Base-by-base conservation (phyloP, 768 basidiomycete genomes). In the Mycena capillaripes region DNA sequence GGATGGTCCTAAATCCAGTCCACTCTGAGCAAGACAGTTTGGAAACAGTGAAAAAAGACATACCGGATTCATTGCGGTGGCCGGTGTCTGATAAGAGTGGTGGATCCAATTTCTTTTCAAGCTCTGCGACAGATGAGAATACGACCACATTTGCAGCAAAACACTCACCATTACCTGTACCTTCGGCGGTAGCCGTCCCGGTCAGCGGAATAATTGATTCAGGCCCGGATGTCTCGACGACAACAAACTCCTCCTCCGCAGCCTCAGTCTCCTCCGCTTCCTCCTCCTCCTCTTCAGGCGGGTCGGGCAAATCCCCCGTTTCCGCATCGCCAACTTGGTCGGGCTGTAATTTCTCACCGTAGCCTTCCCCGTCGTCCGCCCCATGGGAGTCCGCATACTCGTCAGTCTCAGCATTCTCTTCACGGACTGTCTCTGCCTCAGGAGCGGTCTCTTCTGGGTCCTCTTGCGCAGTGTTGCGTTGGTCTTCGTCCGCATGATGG, bases 161-260 rank as follows among this genome's bases (percentile, higher is more conserved):
- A 17, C 32, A 68, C 72, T 48, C 40, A 66, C 72, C 72, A 62
- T 73, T 73, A 73, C 72, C 72, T 73, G 29, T 60, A 62, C 59
- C 58, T 48, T 60, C 71, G 40, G 38, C 66, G 19, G 12, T n/a
- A 23, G 29, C 19, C 36, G 25, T 23, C 56, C 66, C 71, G 36
- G 71, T 68, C 61, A 72, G 66, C 66, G 71, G 55, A 64, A 72
- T 46, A 59, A 59, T 44, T 23, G 71, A 36, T 55, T 72, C 56
- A 29, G 66, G 12, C 55, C 50, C 66, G 16, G 59, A 34, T 21
- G 65, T 36, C 44, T 74, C 56, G 30, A 74, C 66, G 59, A 74
- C 69, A 29, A 67, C 64, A 42, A 68, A 68, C 44, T 66, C 67
- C 55, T 61, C 60, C 34, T 30, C 71, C 52, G 32, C 34, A 21